Base-by-base conservation (phyloP, 495 filamentous ascomycete species). In the Letharia lupina region DNA sequence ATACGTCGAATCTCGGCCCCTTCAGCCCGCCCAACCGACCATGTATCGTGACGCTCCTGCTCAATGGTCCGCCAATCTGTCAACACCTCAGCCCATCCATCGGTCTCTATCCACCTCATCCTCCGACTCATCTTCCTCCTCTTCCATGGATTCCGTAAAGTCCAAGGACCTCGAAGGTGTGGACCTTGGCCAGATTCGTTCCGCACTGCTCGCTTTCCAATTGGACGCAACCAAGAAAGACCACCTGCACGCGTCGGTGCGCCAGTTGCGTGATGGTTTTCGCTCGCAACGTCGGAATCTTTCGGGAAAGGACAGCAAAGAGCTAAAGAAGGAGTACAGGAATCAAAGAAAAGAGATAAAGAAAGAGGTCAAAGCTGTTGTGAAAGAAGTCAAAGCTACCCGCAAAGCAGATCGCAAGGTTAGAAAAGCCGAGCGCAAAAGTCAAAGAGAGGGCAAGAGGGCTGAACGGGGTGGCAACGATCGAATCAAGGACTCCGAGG, bases 61-160 rank as follows among this genome's bases (percentile, higher is more conserved):
- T 57, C 63, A 52, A 5, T 35, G 56, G 48, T 20, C n/a, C 18
- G 63, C 10, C 63, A 33, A 59, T 41, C 47, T 15, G n/a, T 39
- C 44, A 4, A 18, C 33, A 54, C 23, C 54, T 39, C 31, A 41
- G 37, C 54, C 33, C 18, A n/a, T 31, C 44, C 61, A n/a, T 41
- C 61, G 61, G 42, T 67, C 65, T 28, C 54, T 59, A 18, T 69
- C 69, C 62, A 66, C 69, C 33, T 75, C 75, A 39, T 76, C 74
- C 6, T 78, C 74, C 8, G 71, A 69, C 35, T 76, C 71, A 2
- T 70, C 70, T 28, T 70, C 68, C 12, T 61, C 54, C 59, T 67
- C 62, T 7, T 69, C 68, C 10, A 40, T 69, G 52, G 45, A 58
- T 57, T 71, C 68, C 16, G 47, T 67, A 33, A 65, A 59, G 18